phyloP scores from a whole-genome alignment of 805 yeast genomes.

The Sugiyamaella floridensis region DNA sequence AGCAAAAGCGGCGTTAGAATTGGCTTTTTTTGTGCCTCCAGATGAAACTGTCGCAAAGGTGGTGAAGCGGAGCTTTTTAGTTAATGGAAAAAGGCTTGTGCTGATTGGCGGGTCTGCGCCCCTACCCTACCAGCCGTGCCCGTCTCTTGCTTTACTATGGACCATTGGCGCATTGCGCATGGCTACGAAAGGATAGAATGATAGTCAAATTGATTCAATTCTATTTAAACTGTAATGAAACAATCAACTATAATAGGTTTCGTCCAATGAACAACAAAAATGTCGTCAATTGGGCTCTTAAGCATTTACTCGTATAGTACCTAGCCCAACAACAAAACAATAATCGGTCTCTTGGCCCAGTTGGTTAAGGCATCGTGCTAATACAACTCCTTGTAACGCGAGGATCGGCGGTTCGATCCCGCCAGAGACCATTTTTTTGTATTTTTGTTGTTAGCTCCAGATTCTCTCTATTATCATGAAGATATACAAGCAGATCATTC shows the following conservation, averaged over 20 bases:
- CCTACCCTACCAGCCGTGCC: not conserved
- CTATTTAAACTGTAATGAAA: no score
- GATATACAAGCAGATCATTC: no score
- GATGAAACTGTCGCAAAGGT: not conserved
- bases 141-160: no score
- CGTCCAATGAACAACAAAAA: no score
- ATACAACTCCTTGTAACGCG: slow-evolving; percentile 6
- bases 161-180: no score
- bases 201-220: no score
- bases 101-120: not conserved
- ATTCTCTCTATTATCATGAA: not conserved
- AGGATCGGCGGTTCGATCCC: slow-evolving; percentile 14
- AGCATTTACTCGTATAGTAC: not conserved
- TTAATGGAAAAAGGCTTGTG: not conserved
- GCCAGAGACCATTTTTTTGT: slow-evolving; percentile 11
- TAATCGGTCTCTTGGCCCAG: slow-evolving; percentile 10
- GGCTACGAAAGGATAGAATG: no score
- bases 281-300: no score
- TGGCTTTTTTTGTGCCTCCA: not conserved
- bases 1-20: not conserved
- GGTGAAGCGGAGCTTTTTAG: not conserved
- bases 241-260: no score
- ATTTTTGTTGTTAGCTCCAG: not conserved
- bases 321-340: not conserved
- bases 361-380: slow-evolving; percentile 13